Conservation (phyloP, 768 basidiomycete species). For the Boletus pseudopeckii region DNA sequence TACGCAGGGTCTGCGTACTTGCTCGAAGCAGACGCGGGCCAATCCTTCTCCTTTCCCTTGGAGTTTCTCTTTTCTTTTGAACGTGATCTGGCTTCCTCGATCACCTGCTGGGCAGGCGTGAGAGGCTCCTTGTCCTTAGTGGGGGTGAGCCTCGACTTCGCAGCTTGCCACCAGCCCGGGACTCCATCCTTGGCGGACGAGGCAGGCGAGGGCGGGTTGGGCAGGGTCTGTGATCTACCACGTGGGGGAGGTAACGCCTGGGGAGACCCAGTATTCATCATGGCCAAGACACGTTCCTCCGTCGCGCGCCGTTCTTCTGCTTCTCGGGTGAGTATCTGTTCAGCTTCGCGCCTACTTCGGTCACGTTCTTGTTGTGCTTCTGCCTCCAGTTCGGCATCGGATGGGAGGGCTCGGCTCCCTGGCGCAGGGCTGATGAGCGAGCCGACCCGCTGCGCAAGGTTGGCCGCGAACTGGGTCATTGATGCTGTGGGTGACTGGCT, state of each 20-base stretch:
- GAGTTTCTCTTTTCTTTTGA: slow-evolving; percentile 49
- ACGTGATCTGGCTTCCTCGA: slow-evolving; percentile 66
- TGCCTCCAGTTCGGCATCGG: slow-evolving; percentile 79
- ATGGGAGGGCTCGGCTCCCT: slow-evolving; percentile 45
- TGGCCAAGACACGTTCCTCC: slow-evolving; percentile 74
- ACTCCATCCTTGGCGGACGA: slow-evolving; percentile 58
- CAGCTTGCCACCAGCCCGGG: slow-evolving; percentile 66
- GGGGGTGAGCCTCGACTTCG: slow-evolving; percentile 74
- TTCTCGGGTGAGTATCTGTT: slow-evolving; percentile 69
- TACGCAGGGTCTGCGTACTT: slow-evolving; percentile 60
- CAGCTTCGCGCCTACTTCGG: slow-evolving; percentile 70
- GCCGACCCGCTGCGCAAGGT: slow-evolving; percentile 72
- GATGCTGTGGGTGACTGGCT: slow-evolving; percentile 59
- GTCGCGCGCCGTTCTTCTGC: slow-evolving; percentile 63
- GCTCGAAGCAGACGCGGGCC: slow-evolving; percentile 50
- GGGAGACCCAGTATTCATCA: slow-evolving; percentile 50
- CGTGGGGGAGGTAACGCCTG: slow-evolving; percentile 56
- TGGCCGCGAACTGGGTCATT: slow-evolving; percentile 69
- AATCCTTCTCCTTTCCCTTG: slow-evolving; percentile 48
- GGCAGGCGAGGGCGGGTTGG: slow-evolving; percentile 61
- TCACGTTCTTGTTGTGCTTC: slow-evolving; percentile 79
- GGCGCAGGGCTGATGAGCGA: slow-evolving; percentile 57
- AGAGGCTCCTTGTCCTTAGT: slow-evolving; percentile 69
- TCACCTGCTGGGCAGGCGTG: slow-evolving; percentile 84
- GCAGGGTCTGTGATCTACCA: slow-evolving; percentile 51